Evolutionary conservation across 179 eudicot genomes (phyloP).

Genomic region (Amaranthus tricolor): DNA sequence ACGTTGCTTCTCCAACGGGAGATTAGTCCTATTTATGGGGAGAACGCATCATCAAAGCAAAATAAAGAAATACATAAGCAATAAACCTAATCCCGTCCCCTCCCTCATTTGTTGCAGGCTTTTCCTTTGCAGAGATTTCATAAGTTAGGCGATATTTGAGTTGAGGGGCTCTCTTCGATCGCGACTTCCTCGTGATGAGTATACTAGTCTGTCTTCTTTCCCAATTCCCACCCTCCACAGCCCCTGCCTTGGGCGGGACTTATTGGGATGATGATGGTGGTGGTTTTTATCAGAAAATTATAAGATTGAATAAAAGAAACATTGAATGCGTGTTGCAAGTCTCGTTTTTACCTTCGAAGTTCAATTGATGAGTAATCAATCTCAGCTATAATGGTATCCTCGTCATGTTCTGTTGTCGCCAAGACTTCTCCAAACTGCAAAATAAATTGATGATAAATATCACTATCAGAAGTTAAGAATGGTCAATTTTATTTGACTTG

Average conservation of each 20-base stretch:
- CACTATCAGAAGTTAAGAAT: not conserved
- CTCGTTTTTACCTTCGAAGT: conserved; percentile 59
- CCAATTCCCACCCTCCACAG: too few relatives aligned
- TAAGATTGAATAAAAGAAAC: too few relatives aligned
- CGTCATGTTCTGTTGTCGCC: conserved; percentile 92
- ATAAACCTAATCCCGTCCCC: not conserved
- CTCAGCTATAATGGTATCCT: conserved; percentile 68
- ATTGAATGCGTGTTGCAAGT: not conserved
- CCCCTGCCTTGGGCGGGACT: too few relatives aligned
- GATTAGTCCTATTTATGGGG: conserved; percentile 50
- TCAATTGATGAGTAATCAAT: conserved; percentile 78
- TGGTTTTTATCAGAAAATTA: too few relatives aligned
- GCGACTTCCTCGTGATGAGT: too few relatives aligned
- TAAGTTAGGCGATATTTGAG: too few relatives aligned
- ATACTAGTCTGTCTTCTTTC: too few relatives aligned
- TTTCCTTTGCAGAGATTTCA: too few relatives aligned
- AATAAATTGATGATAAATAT: not conserved
- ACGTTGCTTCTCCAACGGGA: conserved; percentile 83
- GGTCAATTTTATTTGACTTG: not conserved
- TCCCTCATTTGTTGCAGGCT: not conserved
- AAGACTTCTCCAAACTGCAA: conserved; percentile 90
- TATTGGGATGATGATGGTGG: too few relatives aligned
- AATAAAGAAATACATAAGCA: not conserved
- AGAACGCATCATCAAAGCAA: not conserved
- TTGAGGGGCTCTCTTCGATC: too few relatives aligned